Percentiles rank a stretch among this genome's conserved stretches.
phyloP scores from a whole-genome alignment of 148 eudicot species.

The Chenopodium quinoa region DNA sequence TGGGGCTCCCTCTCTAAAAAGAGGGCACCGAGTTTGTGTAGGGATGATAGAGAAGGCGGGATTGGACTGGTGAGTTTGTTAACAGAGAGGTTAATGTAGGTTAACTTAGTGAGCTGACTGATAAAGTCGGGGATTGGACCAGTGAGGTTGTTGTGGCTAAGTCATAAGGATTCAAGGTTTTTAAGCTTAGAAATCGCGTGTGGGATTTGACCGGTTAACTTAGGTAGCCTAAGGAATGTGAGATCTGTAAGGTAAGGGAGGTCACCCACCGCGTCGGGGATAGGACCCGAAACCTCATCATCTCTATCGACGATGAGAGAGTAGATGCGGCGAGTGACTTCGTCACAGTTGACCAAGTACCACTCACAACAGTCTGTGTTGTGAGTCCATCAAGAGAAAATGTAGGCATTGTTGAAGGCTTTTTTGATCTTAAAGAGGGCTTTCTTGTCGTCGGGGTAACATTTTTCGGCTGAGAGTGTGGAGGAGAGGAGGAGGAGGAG shows the following conservation, averaged over 20 bases:
- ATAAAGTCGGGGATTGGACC: constrained; percentile 43
- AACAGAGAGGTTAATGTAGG: constrained; percentile 29
- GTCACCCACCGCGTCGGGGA: constrained; percentile 38
- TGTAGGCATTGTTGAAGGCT: constrained; percentile 26
- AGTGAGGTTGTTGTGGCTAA: constrained; percentile 29
- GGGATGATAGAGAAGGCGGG: constrained; percentile 27
- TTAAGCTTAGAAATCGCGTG: constrained; percentile 27
- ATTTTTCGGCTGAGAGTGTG: background rate
- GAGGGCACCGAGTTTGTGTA: constrained; percentile 16
- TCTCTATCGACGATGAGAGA: constrained; percentile 1
- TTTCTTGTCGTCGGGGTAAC: constrained; percentile 29
- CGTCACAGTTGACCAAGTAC: constrained; percentile 35
- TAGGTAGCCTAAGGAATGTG: constrained; percentile 26
- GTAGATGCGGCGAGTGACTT: constrained; percentile 25
- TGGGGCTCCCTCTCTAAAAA: too few species aligned
- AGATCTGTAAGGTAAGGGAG: constrained; percentile 32
- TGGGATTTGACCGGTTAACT: constrained; percentile 45
- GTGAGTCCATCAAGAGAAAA: constrained; percentile 25
- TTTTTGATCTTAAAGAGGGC: constrained; percentile 28
- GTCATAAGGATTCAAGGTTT: constrained; percentile 22
- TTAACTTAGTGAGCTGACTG: constrained; percentile 27
- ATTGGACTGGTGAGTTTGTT: constrained; percentile 39
- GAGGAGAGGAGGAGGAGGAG: constrained; percentile 13
- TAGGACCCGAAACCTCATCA: constrained; percentile 26
- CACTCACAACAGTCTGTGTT: constrained; percentile 38